phyloP scores from a whole-genome alignment of 164 flowering plant genomes.

The Kingdonia uniflora region DNA sequence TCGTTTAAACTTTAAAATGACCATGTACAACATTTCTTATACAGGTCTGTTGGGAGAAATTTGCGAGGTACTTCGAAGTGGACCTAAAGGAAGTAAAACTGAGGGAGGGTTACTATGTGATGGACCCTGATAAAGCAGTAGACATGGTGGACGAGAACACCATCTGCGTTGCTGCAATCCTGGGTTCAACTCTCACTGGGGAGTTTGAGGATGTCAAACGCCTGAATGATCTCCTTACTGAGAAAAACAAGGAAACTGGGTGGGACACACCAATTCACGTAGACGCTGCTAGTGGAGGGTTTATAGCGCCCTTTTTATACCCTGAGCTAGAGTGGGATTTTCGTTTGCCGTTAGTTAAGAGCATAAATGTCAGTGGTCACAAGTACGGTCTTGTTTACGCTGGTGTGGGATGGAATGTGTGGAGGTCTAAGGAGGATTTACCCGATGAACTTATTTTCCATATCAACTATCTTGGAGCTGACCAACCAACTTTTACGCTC shows the following conservation, averaged over 20 bases:
- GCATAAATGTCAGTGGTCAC: conserved; percentile 76
- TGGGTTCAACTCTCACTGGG: conserved; percentile 64
- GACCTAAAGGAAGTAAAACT: conserved; percentile 68
- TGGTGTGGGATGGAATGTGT: conserved; percentile 66
- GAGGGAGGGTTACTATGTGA: conserved; percentile 53
- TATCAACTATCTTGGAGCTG: conserved; percentile 66
- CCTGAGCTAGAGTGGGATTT: conserved; percentile 70
- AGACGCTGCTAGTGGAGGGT: conserved; percentile 67
- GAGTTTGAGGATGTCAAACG: conserved; percentile 66
- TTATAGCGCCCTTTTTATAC: conserved; percentile 47
- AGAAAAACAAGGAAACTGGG: conserved; percentile 56
- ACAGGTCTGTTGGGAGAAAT: conserved; percentile 65
- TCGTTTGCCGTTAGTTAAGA: conserved; percentile 58
- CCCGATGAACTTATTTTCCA: conserved; percentile 70
- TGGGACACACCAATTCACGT: conserved; percentile 70
- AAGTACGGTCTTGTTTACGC: conserved; percentile 69
- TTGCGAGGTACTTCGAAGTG: conserved; percentile 71
- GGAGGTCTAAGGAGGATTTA: conserved; percentile 56
- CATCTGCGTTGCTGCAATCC: conserved; percentile 66
- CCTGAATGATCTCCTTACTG: conserved; percentile 41
- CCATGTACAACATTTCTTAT: neutral
- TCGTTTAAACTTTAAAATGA: too few relatives aligned
- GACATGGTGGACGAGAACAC: conserved; percentile 80
- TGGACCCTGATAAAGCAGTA: conserved; percentile 64
- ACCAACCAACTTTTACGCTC: conserved; percentile 73